Percentiles rank a stretch among this genome's conserved stretches.
phyloP scores from a whole-genome alignment of 352 stramenopile genomes.

The Phytophthora melonis region DNA sequence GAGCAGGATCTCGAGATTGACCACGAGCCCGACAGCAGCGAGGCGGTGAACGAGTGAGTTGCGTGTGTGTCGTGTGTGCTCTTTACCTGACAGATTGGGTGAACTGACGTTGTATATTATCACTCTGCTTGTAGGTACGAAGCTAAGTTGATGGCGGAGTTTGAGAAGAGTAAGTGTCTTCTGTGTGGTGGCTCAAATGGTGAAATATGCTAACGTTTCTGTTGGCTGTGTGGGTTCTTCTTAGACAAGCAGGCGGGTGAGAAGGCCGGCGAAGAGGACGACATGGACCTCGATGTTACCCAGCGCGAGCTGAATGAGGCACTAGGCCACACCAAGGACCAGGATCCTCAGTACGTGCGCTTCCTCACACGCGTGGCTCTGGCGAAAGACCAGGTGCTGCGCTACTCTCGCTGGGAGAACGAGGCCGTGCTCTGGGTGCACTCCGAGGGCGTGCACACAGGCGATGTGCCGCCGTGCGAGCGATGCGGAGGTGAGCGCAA shows the following conservation, averaged over 20 bases:
- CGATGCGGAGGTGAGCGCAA: constrained; percentile 83
- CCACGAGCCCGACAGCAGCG: constrained; percentile 66
- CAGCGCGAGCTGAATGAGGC: constrained; percentile 82
- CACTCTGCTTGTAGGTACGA: constrained; percentile 43
- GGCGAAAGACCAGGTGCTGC: constrained; percentile 86
- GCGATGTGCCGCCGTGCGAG: constrained; percentile 73
- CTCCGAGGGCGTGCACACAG: constrained; percentile 54
- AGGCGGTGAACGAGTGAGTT: constrained; percentile 66
- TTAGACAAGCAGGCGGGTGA: constrained; percentile 27
- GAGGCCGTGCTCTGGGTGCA: constrained; percentile 91
- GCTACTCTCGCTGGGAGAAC: constrained; percentile 92
- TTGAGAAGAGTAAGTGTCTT: constrained; percentile 60
- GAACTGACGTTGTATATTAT: constrained; percentile 4
- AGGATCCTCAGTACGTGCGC: constrained; percentile 82
- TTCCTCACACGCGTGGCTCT: constrained; percentile 88
- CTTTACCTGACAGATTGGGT: neutral
- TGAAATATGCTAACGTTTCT: neutral
- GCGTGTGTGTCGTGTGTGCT: neutral
- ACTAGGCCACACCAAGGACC: constrained; percentile 60
- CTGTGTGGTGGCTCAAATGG: neutral
- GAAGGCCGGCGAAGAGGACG: constrained; percentile 54
- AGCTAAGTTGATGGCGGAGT: constrained; percentile 77
- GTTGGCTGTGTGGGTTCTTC: neutral
- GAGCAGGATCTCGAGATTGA: constrained; percentile 84
- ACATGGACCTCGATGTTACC: constrained; percentile 79